Percentiles rank a stretch among this genome's conserved stretches.
These are phyloP conservation scores for Rubroshorea leprosula DNA, from an alignment of 345 rosid genomes.

Conservation along the genomic window DNA sequence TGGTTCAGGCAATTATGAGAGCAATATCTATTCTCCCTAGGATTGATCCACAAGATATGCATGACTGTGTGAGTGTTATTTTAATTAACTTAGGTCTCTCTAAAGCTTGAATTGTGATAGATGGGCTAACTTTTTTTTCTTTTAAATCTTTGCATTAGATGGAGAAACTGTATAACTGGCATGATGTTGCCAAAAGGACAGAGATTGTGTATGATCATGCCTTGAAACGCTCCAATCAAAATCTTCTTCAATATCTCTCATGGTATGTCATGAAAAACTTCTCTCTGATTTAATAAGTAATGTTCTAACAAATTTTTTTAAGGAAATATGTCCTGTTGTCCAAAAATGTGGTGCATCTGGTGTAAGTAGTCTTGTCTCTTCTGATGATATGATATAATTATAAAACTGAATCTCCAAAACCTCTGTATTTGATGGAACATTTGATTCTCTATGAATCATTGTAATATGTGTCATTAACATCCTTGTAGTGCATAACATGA, in stretches of 20 bases:
- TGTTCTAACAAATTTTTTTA: too few relatives aligned
- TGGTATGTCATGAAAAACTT: conserved; percentile 35
- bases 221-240: conserved; percentile 57
- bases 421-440: not conserved
- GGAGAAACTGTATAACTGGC: conserved; percentile 91
- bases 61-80: conserved; percentile 53
- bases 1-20: conserved; percentile 71
- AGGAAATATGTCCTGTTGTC: not conserved
- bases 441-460: not conserved
- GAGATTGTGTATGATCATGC: conserved; percentile 85
- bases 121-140: conserved; percentile 2
- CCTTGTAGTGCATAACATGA: too few relatives aligned
- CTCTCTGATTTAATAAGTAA: not conserved
- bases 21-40: conserved; percentile 82
- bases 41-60: conserved; percentile 84
- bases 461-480: not conserved
- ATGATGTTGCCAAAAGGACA: conserved; percentile 89
- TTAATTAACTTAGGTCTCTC: not conserved
- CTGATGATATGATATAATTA: too few relatives aligned
- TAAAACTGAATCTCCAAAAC: not conserved
- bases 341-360: not conserved
- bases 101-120: not conserved
- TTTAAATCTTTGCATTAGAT: conserved; percentile 27
- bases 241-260: conserved; percentile 51
- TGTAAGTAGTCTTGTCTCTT: not conserved